Conservation (phyloP, 148 eudicot species). For the Rhododendron ovatum region DNA sequence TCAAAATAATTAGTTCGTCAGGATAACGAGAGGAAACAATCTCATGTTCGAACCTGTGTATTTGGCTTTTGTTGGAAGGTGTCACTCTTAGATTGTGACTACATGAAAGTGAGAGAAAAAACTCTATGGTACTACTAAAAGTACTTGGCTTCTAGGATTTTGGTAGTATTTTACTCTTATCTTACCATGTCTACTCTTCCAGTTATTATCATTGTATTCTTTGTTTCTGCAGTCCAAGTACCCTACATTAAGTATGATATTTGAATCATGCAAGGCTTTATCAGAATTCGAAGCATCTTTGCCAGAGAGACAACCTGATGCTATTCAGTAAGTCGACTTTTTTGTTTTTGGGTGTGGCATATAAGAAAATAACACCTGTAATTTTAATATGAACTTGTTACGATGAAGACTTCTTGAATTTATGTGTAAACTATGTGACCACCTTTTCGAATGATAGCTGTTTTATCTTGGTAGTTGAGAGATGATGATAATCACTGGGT, state of each 20-base stretch:
- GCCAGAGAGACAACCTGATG: conserved; percentile 44
- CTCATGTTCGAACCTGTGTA: background rate
- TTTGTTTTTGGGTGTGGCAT: background rate
- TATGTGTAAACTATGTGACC: background rate
- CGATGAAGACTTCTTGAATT: background rate
- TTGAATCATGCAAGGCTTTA: conserved; percentile 34
- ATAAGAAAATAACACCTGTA: background rate
- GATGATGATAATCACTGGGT: background rate
- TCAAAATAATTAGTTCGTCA: background rate
- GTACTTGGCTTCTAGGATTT: background rate
- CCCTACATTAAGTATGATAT: conserved; percentile 28
- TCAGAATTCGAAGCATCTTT: conserved; percentile 34
- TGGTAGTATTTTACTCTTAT: background rate
- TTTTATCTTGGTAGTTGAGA: background rate
- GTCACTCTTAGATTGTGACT: background rate
- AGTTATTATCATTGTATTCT: background rate
- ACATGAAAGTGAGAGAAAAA: background rate
- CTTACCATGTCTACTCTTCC: background rate
- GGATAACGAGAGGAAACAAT: background rate
- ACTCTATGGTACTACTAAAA: background rate
- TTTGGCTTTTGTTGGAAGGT: background rate
- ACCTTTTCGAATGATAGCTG: background rate
- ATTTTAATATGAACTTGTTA: background rate
- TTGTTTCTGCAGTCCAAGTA: conserved; percentile 33
- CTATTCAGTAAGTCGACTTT: conserved; percentile 6